Percentiles rank a stretch among this genome's conserved stretches.
phyloP scores from a whole-genome alignment of 2,329 filamentous ascomycete genomes.

The Alternaria infectoria region DNA sequence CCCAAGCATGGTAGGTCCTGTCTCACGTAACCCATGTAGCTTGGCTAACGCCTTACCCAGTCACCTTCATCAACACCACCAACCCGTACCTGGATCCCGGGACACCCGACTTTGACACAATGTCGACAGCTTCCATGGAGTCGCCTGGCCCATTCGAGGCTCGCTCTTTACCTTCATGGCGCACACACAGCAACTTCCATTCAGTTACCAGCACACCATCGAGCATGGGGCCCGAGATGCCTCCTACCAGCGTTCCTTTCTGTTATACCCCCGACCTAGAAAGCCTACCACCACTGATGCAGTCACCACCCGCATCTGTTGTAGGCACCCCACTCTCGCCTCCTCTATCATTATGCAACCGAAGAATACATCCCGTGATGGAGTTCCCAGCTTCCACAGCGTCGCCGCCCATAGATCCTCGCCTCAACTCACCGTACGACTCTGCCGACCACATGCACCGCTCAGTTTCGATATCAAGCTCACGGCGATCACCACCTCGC shows the following conservation, averaged over 20 bases:
- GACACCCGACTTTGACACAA: constrained; percentile 43
- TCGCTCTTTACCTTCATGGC: constrained; percentile 35
- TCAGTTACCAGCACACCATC: constrained; percentile 40
- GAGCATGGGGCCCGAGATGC: constrained; percentile 61
- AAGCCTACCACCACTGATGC: constrained; percentile 34
- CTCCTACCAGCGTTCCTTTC: constrained; percentile 51
- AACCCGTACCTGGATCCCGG: constrained; percentile 64
- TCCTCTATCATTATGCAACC: constrained; percentile 52
- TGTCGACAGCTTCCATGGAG: constrained; percentile 41
- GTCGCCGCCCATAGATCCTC: constrained; percentile 45
- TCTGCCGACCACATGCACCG: constrained; percentile 34
- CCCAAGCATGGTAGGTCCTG: constrained; percentile 61
- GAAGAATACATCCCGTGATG: constrained; percentile 64
- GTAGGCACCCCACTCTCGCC: constrained; percentile 49
- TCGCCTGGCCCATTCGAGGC: constrained; percentile 41
- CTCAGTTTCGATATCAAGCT: constrained; percentile 32
- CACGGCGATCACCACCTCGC: constrained; percentile 31
- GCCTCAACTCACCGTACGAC: constrained; percentile 40
- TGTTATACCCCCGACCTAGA: constrained; percentile 39
- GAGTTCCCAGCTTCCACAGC: constrained; percentile 34
- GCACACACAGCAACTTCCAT: constrained; percentile 29
- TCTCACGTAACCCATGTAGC: background rate
- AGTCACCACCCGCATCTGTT: constrained; percentile 39
- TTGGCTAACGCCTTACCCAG: constrained; percentile 40
- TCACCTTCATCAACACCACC: constrained; percentile 67